A percentile compares a stretch with the other conserved stretches of the same genome.
Conservation (phyloP, 371 early-diverging fungal species). For the Mortierella sp. region DNA sequence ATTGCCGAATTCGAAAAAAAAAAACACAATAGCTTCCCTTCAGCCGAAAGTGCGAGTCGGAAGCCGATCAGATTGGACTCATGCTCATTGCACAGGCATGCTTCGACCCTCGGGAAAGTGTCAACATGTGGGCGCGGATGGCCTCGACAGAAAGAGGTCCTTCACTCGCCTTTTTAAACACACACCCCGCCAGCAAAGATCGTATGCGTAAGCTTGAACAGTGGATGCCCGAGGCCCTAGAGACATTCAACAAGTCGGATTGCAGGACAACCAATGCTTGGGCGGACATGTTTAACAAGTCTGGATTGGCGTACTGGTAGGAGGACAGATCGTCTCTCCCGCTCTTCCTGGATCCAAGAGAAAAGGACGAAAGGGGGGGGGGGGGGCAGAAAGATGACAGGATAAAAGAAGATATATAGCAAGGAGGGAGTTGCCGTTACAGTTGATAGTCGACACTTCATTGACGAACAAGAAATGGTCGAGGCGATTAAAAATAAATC, state of each 20-base stretch:
- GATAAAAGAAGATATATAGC: too few relatives aligned
- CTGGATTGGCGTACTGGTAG: constrained; percentile 34
- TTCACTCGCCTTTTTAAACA: constrained; percentile 79
- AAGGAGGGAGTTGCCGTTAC: too few relatives aligned
- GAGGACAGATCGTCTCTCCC: too few relatives aligned
- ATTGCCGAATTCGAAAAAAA: too few relatives aligned
- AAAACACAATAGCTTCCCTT: constrained; percentile 78
- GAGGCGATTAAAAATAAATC: too few relatives aligned
- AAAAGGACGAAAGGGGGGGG: too few relatives aligned
- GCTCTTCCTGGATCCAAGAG: too few relatives aligned
- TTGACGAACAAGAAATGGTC: too few relatives aligned
- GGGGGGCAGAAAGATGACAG: too few relatives aligned
- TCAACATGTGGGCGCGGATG: constrained; percentile 73
- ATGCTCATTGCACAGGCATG: constrained; percentile 93
- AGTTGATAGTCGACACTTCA: too few relatives aligned
- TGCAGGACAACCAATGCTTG: constrained; percentile 55
- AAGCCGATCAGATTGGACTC: constrained; percentile 93
- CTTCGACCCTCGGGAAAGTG: constrained; percentile 86
- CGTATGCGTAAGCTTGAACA: constrained; percentile 76
- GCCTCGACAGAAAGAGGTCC: constrained; percentile 37
- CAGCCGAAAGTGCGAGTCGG: constrained; percentile 88
- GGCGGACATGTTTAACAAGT: constrained; percentile 51
- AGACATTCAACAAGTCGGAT: constrained; percentile 49
- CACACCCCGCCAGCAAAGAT: constrained; percentile 85
- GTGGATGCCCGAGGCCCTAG: constrained; percentile 77